Percentiles rank a stretch among this genome's conserved stretches.
Evolutionary conservation across 202 grass and related monocot genomes (phyloP).

Genomic region (Brachypodium distachyon): DNA sequence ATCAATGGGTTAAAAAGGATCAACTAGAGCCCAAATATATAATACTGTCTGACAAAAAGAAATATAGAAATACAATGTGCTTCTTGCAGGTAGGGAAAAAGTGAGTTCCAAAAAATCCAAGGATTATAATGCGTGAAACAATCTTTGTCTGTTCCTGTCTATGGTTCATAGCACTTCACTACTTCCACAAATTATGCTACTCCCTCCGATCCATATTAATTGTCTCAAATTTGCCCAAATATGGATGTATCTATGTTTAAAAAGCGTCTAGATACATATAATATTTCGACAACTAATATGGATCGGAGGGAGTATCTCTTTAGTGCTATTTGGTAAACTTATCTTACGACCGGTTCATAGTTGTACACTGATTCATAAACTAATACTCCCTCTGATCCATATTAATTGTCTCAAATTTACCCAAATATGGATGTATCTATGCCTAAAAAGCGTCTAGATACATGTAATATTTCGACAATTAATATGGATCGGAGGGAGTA

Average conservation of each 20-base stretch:
- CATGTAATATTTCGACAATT: too few relatives aligned
- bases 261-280: too few relatives aligned
- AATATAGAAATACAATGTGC: neutral
- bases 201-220: too few relatives aligned
- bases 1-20: slow-evolving; percentile 9
- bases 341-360: neutral
- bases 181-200: neutral
- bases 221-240: too few relatives aligned
- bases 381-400: too few relatives aligned
- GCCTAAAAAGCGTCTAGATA: too few relatives aligned
- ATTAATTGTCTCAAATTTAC: too few relatives aligned
- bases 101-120: neutral
- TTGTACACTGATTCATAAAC: neutral
- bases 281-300: too few relatives aligned
- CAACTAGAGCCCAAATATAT: neutral
- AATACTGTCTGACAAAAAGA: neutral
- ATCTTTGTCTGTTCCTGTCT: neutral
- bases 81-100: neutral
- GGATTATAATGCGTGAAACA: neutral
- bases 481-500: too few relatives aligned
- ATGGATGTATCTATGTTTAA: too few relatives aligned
- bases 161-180: neutral
- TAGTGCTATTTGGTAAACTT: neutral
- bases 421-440: too few relatives aligned
- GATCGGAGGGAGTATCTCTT: too few relatives aligned